A percentile compares a stretch with the other conserved stretches of the same genome.
Evolutionary conservation across 306 rosid genomes (phyloP).

Genomic region (Cicer cuneatum): DNA sequence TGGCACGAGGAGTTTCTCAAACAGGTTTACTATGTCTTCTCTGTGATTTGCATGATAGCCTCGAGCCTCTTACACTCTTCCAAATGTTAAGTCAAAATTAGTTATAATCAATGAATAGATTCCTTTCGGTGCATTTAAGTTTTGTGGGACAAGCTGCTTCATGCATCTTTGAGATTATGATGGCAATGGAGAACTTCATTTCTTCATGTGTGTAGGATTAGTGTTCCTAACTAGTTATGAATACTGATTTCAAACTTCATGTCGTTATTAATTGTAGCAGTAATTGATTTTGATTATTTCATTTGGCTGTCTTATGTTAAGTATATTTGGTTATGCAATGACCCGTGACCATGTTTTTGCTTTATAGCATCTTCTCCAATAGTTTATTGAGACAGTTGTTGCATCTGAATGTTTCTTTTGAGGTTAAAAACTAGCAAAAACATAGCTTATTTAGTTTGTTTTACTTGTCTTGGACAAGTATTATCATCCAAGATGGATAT

Average conservation of each 20-base stretch:
- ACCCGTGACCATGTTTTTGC: neutral
- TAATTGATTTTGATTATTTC: neutral
- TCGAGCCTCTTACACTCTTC: conserved; percentile 6
- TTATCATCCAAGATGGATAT: neutral
- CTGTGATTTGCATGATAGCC: conserved; percentile 13
- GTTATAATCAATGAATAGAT: neutral
- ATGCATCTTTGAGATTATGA: neutral
- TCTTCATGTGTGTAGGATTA: neutral
- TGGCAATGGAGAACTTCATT: neutral
- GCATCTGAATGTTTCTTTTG: conserved; percentile 14
- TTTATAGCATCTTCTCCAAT: conserved; percentile 13
- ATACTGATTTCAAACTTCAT: neutral
- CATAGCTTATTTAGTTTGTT: neutral
- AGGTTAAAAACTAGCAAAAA: neutral
- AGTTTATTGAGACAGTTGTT: conserved; percentile 11
- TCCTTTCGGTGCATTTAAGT: neutral
- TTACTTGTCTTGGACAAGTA: neutral
- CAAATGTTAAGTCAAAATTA: neutral
- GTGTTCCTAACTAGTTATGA: neutral
- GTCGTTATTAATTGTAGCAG: neutral
- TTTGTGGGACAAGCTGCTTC: conserved; percentile 2
- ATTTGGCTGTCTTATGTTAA: neutral
- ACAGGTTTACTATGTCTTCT: conserved; percentile 61
- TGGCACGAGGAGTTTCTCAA: conserved; percentile 98
- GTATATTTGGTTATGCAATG: neutral